Evolutionary conservation across 305 asterid species (phyloP).

Genomic region (Solanum hybrid): DNA sequence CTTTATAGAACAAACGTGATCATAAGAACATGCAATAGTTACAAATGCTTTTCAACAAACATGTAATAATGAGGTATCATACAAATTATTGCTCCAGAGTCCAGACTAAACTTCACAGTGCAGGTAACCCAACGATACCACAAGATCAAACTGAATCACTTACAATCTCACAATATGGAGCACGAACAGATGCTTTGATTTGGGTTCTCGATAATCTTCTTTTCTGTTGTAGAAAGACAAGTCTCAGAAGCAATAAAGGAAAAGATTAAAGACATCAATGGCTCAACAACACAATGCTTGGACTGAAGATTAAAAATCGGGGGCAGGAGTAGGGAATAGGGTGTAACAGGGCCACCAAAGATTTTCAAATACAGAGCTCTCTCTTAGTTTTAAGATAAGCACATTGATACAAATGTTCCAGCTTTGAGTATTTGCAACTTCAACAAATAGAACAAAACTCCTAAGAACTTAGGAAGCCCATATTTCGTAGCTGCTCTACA

Average conservation of each 20-base stretch:
- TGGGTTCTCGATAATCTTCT: constrained; percentile 59
- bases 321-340: not conserved
- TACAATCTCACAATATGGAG: constrained; percentile 57
- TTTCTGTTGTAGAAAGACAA: constrained; percentile 36
- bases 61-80: constrained; percentile 24
- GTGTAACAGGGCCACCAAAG: not conserved
- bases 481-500: not conserved
- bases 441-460: not conserved
- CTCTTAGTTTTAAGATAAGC: not conserved
- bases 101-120: constrained; percentile 24
- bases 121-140: constrained; percentile 20
- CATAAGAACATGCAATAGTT: constrained; percentile 17
- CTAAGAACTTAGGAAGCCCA: not conserved
- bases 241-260: constrained; percentile 16
- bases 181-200: constrained; percentile 59
- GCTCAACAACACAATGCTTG: not conserved
- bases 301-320: not conserved
- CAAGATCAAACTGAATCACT: constrained; percentile 26
- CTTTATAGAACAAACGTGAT: constrained; percentile 25
- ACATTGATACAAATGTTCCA: not conserved
- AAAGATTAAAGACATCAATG: not conserved
- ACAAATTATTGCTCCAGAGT: constrained; percentile 36
- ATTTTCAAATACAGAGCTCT: not conserved
- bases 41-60: constrained; percentile 17
- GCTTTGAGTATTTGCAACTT: not conserved